Evolutionary conservation across 495 filamentous ascomycete species (phyloP).

Genomic region (Aspergillus steynii): DNA sequence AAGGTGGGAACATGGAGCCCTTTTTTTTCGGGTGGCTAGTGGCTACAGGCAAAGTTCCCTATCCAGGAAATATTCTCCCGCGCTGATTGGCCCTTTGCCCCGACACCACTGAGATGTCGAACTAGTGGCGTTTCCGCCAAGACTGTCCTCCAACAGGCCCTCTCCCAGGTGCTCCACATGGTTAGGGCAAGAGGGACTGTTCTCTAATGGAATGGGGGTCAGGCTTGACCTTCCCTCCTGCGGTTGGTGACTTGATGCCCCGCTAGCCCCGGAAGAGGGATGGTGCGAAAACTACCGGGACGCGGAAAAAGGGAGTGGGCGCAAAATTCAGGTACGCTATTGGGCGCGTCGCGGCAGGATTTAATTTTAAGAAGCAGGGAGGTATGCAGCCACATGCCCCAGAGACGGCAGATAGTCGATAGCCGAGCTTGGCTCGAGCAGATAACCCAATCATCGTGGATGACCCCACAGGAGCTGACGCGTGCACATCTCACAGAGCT

Average conservation of each 20-base stretch:
- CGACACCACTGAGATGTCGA: background rate
- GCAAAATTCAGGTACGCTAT: constrained; percentile 5
- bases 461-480: constrained; percentile 39
- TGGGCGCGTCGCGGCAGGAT: constrained; percentile 7
- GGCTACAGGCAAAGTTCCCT: too few species aligned
- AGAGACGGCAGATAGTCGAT: constrained; percentile 50
- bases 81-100: background rate
- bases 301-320: background rate
- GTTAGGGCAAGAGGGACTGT: constrained; percentile 1
- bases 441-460: constrained; percentile 36
- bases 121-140: constrained; percentile 1
- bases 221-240: background rate
- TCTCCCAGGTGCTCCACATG: background rate
- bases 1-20: background rate
- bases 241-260: background rate
- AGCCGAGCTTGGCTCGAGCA: constrained; percentile 43
- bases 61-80: background rate
- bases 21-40: too few species aligned
- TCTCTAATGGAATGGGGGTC: background rate
- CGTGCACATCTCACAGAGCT: constrained; percentile 38
- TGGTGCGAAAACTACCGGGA: background rate
- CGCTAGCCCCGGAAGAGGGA: background rate
- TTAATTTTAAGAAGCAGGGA: constrained; percentile 13
- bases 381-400: constrained; percentile 25
- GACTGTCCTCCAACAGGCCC: background rate